These are phyloP conservation scores for Cenchrus fungigraminus DNA, from an alignment of 176 grass and related monocot species.

Conservation along the genomic window DNA sequence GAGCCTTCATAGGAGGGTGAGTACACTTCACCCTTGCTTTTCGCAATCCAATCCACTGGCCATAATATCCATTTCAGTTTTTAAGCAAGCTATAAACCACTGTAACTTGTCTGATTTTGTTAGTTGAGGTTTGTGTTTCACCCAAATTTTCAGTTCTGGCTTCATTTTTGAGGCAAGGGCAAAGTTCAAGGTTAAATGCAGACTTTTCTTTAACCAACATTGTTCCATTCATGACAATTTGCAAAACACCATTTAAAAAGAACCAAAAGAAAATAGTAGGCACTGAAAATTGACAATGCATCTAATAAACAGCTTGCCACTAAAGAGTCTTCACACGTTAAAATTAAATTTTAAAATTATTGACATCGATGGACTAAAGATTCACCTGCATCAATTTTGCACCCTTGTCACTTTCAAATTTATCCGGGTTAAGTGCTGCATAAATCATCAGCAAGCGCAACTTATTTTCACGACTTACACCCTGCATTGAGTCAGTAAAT, in stretches of 20 bases:
- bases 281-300: constrained; percentile 7
- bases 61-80: not conserved
- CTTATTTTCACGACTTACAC: constrained; percentile 84
- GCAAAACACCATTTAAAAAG: constrained; percentile 14
- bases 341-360: not conserved
- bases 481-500: constrained; percentile 65
- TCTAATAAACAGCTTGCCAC: constrained; percentile 1
- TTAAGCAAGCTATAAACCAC: not conserved
- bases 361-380: constrained; percentile 20
- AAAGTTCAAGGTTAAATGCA: not conserved
- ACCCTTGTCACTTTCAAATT: constrained; percentile 90
- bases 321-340: not conserved
- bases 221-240: not conserved
- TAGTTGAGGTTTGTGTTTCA: not conserved
- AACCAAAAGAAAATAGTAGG: not conserved
- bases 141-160: not conserved
- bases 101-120: not conserved
- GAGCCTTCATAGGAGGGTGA: not conserved
- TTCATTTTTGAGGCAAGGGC: not conserved
- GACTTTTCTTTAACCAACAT: not conserved
- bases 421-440: constrained; percentile 76
- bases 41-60: not conserved
- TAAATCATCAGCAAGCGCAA: constrained; percentile 96
- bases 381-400: constrained; percentile 84
- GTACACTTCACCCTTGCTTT: not conserved